Percentiles rank a stretch among this genome's conserved stretches.
phyloP scores from a whole-genome alignment of 352 stramenopile species.

The Globisporangium yorkense region DNA sequence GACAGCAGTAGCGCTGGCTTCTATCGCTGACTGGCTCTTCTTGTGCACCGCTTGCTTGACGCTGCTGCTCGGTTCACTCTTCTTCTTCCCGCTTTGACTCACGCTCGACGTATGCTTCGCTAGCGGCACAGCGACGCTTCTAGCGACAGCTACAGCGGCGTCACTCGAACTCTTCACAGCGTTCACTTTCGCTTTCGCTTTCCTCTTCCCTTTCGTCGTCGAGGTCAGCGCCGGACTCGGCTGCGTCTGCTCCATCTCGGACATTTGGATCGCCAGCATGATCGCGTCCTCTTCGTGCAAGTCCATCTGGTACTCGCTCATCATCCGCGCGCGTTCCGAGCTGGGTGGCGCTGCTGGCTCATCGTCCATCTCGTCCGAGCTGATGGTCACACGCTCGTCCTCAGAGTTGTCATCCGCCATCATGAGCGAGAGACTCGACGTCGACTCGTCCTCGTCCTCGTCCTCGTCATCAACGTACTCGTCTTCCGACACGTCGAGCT shows the following conservation, averaged over 20 bases:
- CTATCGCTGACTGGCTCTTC: neutral
- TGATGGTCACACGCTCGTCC: constrained; percentile 39
- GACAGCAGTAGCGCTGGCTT: neutral
- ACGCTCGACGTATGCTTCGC: neutral
- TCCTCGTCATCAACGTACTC: constrained; percentile 35
- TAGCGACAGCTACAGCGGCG: neutral
- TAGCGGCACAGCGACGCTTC: neutral
- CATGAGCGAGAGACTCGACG: constrained; percentile 28
- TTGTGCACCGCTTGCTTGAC: neutral
- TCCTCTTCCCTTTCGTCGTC: neutral
- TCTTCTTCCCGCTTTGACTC: neutral
- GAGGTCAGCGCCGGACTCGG: constrained; percentile 1
- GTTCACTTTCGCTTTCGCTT: constrained; percentile 1
- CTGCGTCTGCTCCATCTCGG: constrained; percentile 21
- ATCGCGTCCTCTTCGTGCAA: constrained; percentile 39
- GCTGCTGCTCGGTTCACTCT: neutral
- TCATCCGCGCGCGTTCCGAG: constrained; percentile 25
- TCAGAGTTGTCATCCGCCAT: constrained; percentile 56
- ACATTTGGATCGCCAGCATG: constrained; percentile 39
- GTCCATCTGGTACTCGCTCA: constrained; percentile 35
- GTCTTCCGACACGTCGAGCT: constrained; percentile 16
- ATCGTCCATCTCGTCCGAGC: constrained; percentile 32
- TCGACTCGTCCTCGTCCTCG: constrained; percentile 26
- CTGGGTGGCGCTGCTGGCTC: constrained; percentile 18
- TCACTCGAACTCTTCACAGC: neutral